Percentiles rank a stretch among this genome's conserved stretches.
Conservation (phyloP, 2,329 filamentous ascomycete species). For the Xylariaceae sp. region DNA sequence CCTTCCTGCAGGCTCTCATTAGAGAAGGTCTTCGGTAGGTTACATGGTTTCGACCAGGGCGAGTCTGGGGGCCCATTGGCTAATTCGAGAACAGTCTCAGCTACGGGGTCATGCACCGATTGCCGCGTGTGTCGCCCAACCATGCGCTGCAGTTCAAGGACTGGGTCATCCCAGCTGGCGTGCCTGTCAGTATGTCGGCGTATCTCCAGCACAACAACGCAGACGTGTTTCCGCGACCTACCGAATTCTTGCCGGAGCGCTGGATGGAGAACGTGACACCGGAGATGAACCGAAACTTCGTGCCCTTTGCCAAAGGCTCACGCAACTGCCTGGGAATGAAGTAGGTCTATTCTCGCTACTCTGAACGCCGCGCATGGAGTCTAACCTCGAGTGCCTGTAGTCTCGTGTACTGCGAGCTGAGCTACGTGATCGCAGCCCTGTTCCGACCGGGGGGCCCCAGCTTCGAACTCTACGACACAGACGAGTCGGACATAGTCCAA, state of each 20-base stretch:
- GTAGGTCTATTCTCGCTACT: conserved; percentile 4
- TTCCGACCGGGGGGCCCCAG: conserved; percentile 13
- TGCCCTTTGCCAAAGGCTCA: conserved; percentile 15
- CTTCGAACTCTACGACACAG: conserved; percentile 16
- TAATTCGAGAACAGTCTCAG: conserved; percentile 30
- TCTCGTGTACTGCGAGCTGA: conserved; percentile 15
- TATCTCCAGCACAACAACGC: conserved; percentile 25
- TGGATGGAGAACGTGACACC: conserved; percentile 17
- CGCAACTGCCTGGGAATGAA: conserved; percentile 17
- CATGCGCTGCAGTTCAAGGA: conserved; percentile 20
- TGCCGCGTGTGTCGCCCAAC: conserved; percentile 4
- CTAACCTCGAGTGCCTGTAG: background rate
- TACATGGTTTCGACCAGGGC: conserved; percentile 11
- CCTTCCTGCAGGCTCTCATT: conserved; percentile 8
- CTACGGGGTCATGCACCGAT: conserved; percentile 30
- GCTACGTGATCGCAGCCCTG: conserved; percentile 10
- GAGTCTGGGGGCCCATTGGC: background rate
- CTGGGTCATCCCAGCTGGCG: conserved; percentile 29
- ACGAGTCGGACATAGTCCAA: conserved; percentile 13
- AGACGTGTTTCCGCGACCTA: conserved; percentile 20
- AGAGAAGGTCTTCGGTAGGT: conserved; percentile 15
- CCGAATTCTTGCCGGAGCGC: conserved; percentile 25
- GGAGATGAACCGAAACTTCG: conserved; percentile 9
- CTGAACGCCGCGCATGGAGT: background rate
- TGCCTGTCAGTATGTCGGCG: conserved; percentile 36